Base-by-base conservation (phyloP, 2,329 filamentous ascomycete genomes). In the Bipolaris victoriae region DNA sequence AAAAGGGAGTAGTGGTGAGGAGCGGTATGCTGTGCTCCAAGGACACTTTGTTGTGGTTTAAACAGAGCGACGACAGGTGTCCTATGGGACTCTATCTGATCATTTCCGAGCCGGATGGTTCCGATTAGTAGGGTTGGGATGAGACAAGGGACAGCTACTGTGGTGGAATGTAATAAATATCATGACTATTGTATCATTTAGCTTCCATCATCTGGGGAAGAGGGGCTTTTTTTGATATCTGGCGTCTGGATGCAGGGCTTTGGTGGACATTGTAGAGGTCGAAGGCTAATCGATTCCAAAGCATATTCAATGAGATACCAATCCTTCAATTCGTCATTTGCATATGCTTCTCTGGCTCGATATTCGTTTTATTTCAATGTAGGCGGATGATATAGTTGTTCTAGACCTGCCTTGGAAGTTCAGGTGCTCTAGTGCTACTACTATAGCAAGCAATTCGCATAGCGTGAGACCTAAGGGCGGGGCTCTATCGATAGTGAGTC, bases 401-500 rank as follows among this genome's bases (percentile, higher is more conserved):
- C 26, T 29, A 10, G 26, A 29, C 26, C 26, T 29, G 10, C 9
- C 9, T 29, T 29, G 26, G 9, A 29, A 10, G 26, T 29, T 29
- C 29, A 31, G 29, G 13, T 31, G 29, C 29, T 31, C 10, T 31
- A 31, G 29, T 31, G 29, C 29, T 31, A 24, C 7, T 22, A 22
- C 7, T 22, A 35, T 29, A n/a, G 33, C 46, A 11, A n/a, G 24
- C 35, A 39, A 26, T 49, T 39, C 13, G 9, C 16, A 16, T 9
- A 26, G 35, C 35, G 33, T 29, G 20, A 37, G 15, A 18, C 33
- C n/a, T 16, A 5, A 39, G n/a, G 46, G 46, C 46, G 46, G 46
- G 46, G 46, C 46, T n/a, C 33, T 63, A 70, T 70, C 64, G 67
- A 69, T 70, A 66, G 57, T 65, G 58, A 62, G 49, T 66, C 63